A percentile compares a stretch with the other conserved stretches of the same genome.
These are phyloP conservation scores for Murraya paniculata DNA, from an alignment of 345 rosid genomes.

Conservation along the genomic window DNA sequence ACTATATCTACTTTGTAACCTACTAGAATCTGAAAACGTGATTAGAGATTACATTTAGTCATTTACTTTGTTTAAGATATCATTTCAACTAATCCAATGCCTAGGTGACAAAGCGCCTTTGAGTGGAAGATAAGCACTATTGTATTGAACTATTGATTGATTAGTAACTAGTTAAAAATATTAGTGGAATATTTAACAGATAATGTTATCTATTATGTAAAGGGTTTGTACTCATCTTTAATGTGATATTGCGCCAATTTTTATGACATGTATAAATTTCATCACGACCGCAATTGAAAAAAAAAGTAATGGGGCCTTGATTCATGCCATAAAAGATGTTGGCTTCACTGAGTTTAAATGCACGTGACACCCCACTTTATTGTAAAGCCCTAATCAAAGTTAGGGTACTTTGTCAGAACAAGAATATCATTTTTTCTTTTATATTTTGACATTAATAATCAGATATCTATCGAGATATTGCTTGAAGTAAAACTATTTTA, in stretches of 20 bases:
- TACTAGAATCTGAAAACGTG: slow-evolving; percentile 13
- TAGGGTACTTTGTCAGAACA: background rate
- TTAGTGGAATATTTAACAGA: background rate
- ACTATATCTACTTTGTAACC: slow-evolving; percentile 1
- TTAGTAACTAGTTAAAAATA: background rate
- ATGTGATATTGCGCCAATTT: background rate
- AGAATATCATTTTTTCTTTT: too few species aligned
- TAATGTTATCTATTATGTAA: background rate
- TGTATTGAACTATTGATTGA: background rate
- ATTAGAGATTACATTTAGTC: background rate
- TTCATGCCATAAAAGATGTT: background rate
- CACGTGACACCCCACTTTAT: background rate
- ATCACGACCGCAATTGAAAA: background rate
- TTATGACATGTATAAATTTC: background rate
- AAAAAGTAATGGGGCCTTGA: background rate
- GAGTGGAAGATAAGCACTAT: slow-evolving; percentile 10
- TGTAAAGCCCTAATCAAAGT: background rate
- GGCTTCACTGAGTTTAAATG: background rate
- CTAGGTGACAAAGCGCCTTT: slow-evolving; percentile 12
- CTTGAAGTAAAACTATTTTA: too few species aligned
- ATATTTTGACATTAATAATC: too few species aligned
- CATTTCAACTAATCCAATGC: background rate
- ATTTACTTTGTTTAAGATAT: background rate
- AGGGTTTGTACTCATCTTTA: background rate
- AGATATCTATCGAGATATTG: too few species aligned